These are phyloP conservation scores for Ceratocystis lukuohia DNA, from an alignment of 2,329 filamentous ascomycete genomes.

Conservation along the genomic window DNA sequence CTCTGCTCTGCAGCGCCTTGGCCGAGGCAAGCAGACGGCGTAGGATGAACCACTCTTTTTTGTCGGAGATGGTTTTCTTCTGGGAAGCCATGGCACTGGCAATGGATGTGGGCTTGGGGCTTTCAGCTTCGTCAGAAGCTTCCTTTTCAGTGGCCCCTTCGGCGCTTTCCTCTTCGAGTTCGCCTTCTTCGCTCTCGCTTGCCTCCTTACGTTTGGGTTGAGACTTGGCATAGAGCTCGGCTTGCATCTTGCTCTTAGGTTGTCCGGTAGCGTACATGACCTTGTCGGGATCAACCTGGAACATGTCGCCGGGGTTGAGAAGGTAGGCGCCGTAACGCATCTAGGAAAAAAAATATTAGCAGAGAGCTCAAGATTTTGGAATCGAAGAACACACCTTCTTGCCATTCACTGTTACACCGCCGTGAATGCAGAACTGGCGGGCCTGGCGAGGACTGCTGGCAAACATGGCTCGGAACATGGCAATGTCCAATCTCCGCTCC, in stretches of 20 bases:
- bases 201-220: slow-evolving; percentile 15
- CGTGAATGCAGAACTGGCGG: slow-evolving; percentile 85
- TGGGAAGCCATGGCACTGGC: slow-evolving; percentile 24
- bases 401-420: slow-evolving; percentile 88
- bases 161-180: slow-evolving; percentile 24
- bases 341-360: slow-evolving; percentile 32
- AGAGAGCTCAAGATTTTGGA: neutral
- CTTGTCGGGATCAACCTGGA: slow-evolving; percentile 80
- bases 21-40: slow-evolving; percentile 43
- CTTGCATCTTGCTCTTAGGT: slow-evolving; percentile 38
- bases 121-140: slow-evolving; percentile 18
- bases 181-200: slow-evolving; percentile 22
- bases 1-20: slow-evolving; percentile 39
- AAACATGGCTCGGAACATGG: slow-evolving; percentile 85
- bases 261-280: slow-evolving; percentile 80
- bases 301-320: slow-evolving; percentile 95
- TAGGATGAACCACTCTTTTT: slow-evolving; percentile 26
- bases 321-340: slow-evolving; percentile 88
- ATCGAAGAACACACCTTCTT: slow-evolving; percentile 53
- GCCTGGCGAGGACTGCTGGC: slow-evolving; percentile 88
- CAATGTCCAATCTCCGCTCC: slow-evolving; percentile 84
- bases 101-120: slow-evolving; percentile 24
- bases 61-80: slow-evolving; percentile 25
- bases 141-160: slow-evolving; percentile 27
- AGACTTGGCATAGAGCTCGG: slow-evolving; percentile 18